Conservation (phyloP, 441 rosid genomes). For the Eutrema salsugineum region DNA sequence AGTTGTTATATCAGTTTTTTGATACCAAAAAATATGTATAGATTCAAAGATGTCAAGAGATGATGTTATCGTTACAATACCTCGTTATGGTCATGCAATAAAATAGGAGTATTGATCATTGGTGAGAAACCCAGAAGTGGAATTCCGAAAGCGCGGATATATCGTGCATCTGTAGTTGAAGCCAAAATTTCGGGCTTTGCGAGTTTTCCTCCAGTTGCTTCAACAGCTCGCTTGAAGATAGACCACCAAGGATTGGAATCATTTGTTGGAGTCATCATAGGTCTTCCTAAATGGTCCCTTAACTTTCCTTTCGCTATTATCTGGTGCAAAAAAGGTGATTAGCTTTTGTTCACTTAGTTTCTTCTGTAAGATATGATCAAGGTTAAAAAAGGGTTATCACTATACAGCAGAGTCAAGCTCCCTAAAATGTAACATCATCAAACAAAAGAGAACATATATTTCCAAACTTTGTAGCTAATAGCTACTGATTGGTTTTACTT, state of each 20-base stretch:
- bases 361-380: neutral
- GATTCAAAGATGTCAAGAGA: neutral
- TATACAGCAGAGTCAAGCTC: neutral
- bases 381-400: neutral
- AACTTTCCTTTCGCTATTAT: slow-evolving; percentile 52
- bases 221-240: slow-evolving; percentile 67
- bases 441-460: neutral
- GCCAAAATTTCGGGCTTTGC: slow-evolving; percentile 81
- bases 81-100: slow-evolving; percentile 92
- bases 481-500: neutral
- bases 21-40: neutral
- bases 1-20: slow-evolving; percentile 1
- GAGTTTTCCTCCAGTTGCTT: slow-evolving; percentile 74
- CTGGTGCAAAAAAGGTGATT: slow-evolving; percentile 33
- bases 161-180: slow-evolving; percentile 87
- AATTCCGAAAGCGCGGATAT: slow-evolving; percentile 56
- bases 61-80: slow-evolving; percentile 27
- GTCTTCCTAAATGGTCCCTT: slow-evolving; percentile 57
- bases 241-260: slow-evolving; percentile 90
- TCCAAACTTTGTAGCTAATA: neutral
- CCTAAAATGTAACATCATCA: neutral
- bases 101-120: slow-evolving; percentile 73
- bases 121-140: slow-evolving; percentile 87
- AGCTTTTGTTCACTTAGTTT: neutral
- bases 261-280: slow-evolving; percentile 60